These are phyloP conservation scores for Pistacia atlantica DNA, from an alignment of 345 rosid genomes.

Conservation along the genomic window DNA sequence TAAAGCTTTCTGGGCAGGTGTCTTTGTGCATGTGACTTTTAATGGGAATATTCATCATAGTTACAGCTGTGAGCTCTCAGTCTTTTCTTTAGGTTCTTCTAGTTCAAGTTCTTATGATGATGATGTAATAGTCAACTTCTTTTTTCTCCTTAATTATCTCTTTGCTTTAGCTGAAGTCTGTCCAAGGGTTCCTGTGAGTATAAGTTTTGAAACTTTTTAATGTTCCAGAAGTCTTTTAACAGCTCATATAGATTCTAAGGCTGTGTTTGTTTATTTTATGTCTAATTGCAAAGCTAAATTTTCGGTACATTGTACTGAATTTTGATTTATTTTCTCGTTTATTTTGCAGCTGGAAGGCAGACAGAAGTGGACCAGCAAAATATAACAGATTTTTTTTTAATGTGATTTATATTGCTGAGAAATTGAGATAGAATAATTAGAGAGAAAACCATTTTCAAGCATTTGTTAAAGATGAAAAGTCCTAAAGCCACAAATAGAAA, in stretches of 20 bases:
- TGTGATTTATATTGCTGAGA: constrained; percentile 24
- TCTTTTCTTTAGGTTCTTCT: background rate
- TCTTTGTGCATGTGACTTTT: constrained; percentile 7
- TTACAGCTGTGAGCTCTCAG: background rate
- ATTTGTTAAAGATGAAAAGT: constrained; percentile 6
- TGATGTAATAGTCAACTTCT: background rate
- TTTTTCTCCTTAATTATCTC: background rate
- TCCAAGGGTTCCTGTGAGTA: background rate
- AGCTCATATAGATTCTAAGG: background rate
- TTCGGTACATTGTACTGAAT: background rate
- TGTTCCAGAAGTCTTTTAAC: background rate
- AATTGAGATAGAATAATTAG: constrained; percentile 22
- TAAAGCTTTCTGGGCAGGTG: constrained; percentile 11
- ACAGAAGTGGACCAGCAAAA: constrained; percentile 28
- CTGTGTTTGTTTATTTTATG: background rate
- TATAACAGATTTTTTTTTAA: background rate
- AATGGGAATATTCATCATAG: background rate
- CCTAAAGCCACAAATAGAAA: background rate
- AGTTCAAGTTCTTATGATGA: background rate
- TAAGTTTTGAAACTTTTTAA: background rate
- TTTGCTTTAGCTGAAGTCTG: background rate
- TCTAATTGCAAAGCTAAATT: background rate
- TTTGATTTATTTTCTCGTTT: constrained; percentile 10
- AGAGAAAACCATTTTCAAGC: background rate
- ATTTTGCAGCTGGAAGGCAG: constrained; percentile 30